Conservation (phyloP, 257 asterid species). For the Fraxinus cuspidata region DNA sequence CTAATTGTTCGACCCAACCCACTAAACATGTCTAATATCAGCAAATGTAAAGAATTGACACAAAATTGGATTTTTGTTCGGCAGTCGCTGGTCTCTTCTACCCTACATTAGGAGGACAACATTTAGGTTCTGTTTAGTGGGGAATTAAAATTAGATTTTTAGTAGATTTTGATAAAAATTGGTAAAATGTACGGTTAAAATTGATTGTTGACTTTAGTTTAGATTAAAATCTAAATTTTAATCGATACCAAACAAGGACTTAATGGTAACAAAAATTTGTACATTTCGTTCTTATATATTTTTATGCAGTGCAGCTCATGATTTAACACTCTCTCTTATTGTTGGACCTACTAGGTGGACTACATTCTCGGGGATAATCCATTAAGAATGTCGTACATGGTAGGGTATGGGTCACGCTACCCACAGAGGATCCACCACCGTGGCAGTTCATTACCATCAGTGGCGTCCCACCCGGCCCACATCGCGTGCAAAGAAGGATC, state of each 20-base stretch:
- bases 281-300: neutral
- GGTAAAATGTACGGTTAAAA: too few species aligned
- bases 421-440: slow-evolving; percentile 82
- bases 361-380: slow-evolving; percentile 90
- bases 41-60: neutral
- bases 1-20: neutral
- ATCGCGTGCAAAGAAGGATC: slow-evolving; percentile 72
- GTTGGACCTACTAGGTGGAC: slow-evolving; percentile 58
- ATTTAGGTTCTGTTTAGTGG: too few species aligned
- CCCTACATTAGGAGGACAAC: too few species aligned
- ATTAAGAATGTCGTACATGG: slow-evolving; percentile 81
- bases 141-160: too few species aligned
- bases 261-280: neutral
- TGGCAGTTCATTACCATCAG: slow-evolving; percentile 70
- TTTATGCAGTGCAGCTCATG: neutral
- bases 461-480: slow-evolving; percentile 53
- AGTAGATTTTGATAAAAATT: too few species aligned
- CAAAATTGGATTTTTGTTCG: neutral
- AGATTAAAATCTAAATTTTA: too few species aligned
- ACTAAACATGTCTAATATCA: neutral
- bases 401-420: slow-evolving; percentile 70
- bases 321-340: neutral
- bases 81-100: too few species aligned
- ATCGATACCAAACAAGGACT: too few species aligned
- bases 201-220: too few species aligned